phyloP scores from a whole-genome alignment of 202 grass and related monocot species.

The Hordeum pubiflorum region DNA sequence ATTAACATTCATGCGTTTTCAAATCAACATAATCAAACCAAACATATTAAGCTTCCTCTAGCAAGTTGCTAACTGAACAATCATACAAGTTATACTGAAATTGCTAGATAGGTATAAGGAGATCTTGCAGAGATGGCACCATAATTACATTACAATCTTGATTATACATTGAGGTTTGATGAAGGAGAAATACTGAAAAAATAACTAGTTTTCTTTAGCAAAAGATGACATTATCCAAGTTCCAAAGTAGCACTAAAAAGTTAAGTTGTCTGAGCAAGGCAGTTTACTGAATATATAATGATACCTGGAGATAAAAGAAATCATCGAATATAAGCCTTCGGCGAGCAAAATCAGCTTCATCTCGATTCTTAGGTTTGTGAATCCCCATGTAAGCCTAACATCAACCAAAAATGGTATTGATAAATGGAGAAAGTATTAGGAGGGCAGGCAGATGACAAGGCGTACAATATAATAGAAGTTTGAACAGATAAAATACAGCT shows the following conservation, averaged over 20 bases:
- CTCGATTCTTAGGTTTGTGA: conserved; percentile 61
- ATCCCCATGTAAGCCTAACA: conserved; percentile 92
- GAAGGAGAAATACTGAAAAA: not conserved
- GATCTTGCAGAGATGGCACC: conserved; percentile 16
- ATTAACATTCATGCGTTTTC: not conserved
- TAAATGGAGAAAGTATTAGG: not conserved
- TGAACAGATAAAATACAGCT: conserved; percentile 9
- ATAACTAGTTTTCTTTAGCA: not conserved
- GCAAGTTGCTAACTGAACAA: conserved; percentile 9
- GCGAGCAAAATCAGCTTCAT: conserved; percentile 89
- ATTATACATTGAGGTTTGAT: conserved; percentile 9
- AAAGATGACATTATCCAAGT: not conserved
- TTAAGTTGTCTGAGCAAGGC: not conserved
- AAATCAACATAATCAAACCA: conserved; percentile 22
- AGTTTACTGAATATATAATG: conserved; percentile 7
- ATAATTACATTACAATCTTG: not conserved
- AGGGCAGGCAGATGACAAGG: not conserved
- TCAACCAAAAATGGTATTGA: conserved; percentile 19
- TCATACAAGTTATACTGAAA: conserved; percentile 10
- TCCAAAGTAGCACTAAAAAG: not conserved
- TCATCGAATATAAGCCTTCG: conserved; percentile 95
- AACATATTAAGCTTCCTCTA: not conserved
- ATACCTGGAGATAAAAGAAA: conserved; percentile 98
- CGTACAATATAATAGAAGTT: not conserved
- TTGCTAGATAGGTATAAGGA: conserved; percentile 1